Evolutionary conservation across 1,284 basidiomycete species (phyloP).

Genomic region (Termitomyces sp.): DNA sequence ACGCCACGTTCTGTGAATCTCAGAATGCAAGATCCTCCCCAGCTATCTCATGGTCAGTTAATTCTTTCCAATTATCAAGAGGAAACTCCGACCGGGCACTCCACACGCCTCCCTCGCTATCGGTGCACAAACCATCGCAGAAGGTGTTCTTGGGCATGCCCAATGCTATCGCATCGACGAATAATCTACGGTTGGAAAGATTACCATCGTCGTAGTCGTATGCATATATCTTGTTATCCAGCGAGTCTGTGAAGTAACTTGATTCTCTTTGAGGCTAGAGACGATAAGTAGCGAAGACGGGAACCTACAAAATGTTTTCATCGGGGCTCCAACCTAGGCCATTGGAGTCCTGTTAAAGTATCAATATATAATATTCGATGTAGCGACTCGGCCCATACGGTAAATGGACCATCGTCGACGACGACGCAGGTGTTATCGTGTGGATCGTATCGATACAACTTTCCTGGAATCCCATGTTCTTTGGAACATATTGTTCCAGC

Average conservation of each 20-base stretch:
- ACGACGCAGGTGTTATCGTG: conserved; percentile 37
- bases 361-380: conserved; percentile 8
- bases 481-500: conserved; percentile 55
- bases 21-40: conserved; percentile 57
- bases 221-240: conserved; percentile 56
- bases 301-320: conserved; percentile 49
- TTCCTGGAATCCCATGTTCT: conserved; percentile 46
- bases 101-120: conserved; percentile 62
- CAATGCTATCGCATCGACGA: conserved; percentile 49
- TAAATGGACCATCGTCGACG: conserved; percentile 62
- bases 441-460: conserved; percentile 58
- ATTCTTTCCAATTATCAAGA: conserved; percentile 2
- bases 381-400: conserved; percentile 33
- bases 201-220: conserved; percentile 59
- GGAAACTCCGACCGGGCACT: conserved; percentile 47
- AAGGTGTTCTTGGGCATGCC: conserved; percentile 45
- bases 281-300: background rate
- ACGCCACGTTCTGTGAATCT: conserved; percentile 47
- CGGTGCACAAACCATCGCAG: conserved; percentile 63
- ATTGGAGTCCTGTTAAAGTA: conserved; percentile 48
- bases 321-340: conserved; percentile 62
- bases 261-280: conserved; percentile 1
- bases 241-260: conserved; percentile 70
- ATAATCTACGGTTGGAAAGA: conserved; percentile 49
- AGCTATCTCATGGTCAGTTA: conserved; percentile 31